Evolutionary conservation across 495 filamentous ascomycete species (phyloP).

Genomic region (Penicillium verhagenii): DNA sequence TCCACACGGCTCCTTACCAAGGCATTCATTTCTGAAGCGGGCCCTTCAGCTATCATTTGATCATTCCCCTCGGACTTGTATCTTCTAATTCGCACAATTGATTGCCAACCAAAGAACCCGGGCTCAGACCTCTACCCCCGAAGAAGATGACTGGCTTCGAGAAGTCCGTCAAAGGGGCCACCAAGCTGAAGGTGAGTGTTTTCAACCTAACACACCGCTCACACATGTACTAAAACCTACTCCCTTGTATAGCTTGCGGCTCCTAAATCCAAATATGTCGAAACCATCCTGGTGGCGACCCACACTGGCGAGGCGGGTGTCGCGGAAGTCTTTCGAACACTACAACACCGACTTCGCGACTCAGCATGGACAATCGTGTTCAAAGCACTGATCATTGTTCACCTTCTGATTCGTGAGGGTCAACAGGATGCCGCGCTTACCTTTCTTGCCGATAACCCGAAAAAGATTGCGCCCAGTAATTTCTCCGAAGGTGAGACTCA

Average conservation of each 20-base stretch:
- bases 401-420: conserved; percentile 96
- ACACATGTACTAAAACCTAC: conserved; percentile 3
- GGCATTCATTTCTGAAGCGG: conserved; percentile 24
- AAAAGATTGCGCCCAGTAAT: conserved; percentile 79
- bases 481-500: conserved; percentile 81
- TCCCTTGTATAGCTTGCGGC: conserved; percentile 68
- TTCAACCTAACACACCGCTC: neutral
- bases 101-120: conserved; percentile 3
- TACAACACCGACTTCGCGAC: conserved; percentile 85
- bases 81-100: neutral
- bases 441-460: conserved; percentile 80
- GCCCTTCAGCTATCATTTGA: conserved; percentile 11
- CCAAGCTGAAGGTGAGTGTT: conserved; percentile 80
- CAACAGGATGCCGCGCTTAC: conserved; percentile 83
- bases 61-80: neutral
- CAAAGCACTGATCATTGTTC: conserved; percentile 92
- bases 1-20: conserved; percentile 20
- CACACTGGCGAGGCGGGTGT: conserved; percentile 94
- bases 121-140: conserved; percentile 5
- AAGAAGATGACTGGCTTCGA: conserved; percentile 76
- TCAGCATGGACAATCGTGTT: conserved; percentile 98
- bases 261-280: conserved; percentile 99
- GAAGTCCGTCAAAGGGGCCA: conserved; percentile 91
- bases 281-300: conserved; percentile 94
- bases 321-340: conserved; percentile 88